Evolutionary conservation across 768 basidiomycete genomes (phyloP).

Genomic region (Trametes meyenii): DNA sequence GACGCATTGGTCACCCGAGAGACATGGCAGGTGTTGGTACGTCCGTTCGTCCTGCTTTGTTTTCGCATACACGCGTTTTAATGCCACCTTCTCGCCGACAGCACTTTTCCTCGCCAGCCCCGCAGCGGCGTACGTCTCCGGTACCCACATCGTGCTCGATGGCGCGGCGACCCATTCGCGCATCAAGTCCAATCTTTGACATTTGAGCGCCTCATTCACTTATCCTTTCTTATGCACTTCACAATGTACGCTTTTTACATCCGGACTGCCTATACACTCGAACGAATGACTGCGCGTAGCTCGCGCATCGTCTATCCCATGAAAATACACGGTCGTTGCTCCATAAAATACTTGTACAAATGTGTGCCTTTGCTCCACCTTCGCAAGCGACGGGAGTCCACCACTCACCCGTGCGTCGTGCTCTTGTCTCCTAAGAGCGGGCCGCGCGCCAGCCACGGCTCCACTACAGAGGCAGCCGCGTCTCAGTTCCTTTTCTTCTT

Average conservation of each 20-base stretch:
- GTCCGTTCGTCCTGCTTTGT: slow-evolving; percentile 7
- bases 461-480: background rate
- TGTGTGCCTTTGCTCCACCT: background rate
- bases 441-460: background rate
- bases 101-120: slow-evolving; percentile 56
- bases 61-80: background rate
- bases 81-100: slow-evolving; percentile 4
- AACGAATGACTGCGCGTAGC: background rate
- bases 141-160: slow-evolving; percentile 70
- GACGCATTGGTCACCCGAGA: slow-evolving; percentile 62
- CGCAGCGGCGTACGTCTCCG: slow-evolving; percentile 75
- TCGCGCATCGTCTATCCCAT: background rate
- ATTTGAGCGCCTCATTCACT: background rate
- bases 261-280: too few species aligned
- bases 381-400: background rate
- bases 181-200: slow-evolving; percentile 6
- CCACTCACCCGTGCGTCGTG: background rate
- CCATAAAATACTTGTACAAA: slow-evolving; percentile 2
- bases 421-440: background rate
- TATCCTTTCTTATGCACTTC: too few species aligned
- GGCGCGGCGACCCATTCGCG: slow-evolving; percentile 40
- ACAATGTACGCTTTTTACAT: background rate
- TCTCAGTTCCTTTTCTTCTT: slow-evolving; percentile 38
- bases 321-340: background rate
- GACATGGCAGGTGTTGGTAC: slow-evolving; percentile 71